Evolutionary conservation across 1,284 basidiomycete species (phyloP), one percentile per base, ranked within the genome.

Genomic region (Ceratobasidium papillatum): DNA sequence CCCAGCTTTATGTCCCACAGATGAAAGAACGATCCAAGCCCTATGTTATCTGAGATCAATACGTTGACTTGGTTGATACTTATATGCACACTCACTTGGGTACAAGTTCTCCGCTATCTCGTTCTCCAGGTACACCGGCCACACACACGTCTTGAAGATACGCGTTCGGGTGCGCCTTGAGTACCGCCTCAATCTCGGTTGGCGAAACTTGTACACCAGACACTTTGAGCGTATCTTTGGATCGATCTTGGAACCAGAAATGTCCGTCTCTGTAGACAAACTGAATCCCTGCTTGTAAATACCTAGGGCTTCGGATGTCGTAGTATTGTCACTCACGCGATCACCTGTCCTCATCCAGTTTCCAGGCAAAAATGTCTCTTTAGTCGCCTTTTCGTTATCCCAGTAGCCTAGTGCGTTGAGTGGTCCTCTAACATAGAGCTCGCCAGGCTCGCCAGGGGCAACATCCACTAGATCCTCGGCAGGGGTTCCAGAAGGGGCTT

Each of bases 311-410:
- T 34, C 54, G 41, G n/a, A 4, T 8, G 32, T n/a, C 22, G 49
- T 47, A 51, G 36, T n/a, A 65, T 58, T 49, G 76, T 62, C n/a
- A 82, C 89, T 51, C 77, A 92, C 91, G 73, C 85, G 83, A 80
- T 94, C 92, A 0, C 92, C 92, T 0, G 91, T 93, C 66, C 83
- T 83, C 38, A 94, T 78, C 92, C 92, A 94, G 17, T 90, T 91
- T 73, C 85, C 81, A 25, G 80, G 81, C 2, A 87, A 79, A 79
- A 93, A 93, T 0, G 91, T 88, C 77, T 88, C 87, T 66, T 82
- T 82, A 12, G 88, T 92, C 0, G 91, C 89, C 76, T 86, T 83
- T 72, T 87, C 86, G 79, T 93, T 90, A 56, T 87, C 86, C 87
- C 86, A 91, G 80, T 94, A 94, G 0, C 92, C 92, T 0, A 88